These are phyloP conservation scores for Aspergillus quadricinctus DNA, from an alignment of 2,329 filamentous ascomycete species.

Conservation along the genomic window DNA sequence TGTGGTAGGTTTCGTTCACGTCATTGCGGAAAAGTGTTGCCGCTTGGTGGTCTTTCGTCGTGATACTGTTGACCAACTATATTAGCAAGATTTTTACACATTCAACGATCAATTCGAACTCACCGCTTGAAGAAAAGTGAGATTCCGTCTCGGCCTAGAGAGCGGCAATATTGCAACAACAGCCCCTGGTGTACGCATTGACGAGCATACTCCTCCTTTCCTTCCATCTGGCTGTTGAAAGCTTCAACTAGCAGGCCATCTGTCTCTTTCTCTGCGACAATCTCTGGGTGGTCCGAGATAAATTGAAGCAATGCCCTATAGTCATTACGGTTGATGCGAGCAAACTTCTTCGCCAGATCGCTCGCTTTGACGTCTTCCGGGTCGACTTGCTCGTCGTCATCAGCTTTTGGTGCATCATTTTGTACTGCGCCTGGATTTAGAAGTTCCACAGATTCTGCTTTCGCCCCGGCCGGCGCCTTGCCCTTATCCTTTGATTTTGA, in stretches of 20 bases:
- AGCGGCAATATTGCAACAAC: constrained; percentile 89
- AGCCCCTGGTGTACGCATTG: constrained; percentile 92
- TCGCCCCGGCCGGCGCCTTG: constrained; percentile 40
- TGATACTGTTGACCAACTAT: constrained; percentile 53
- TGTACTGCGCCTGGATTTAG: constrained; percentile 60
- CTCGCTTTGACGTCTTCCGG: constrained; percentile 74
- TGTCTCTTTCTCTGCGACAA: constrained; percentile 79
- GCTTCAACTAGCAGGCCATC: constrained; percentile 88
- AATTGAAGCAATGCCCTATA: constrained; percentile 71
- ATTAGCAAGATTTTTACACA: constrained; percentile 5
- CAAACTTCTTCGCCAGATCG: constrained; percentile 73
- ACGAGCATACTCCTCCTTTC: constrained; percentile 68
- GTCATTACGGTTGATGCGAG: constrained; percentile 69
- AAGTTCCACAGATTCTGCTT: constrained; percentile 57
- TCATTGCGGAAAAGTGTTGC: constrained; percentile 89
- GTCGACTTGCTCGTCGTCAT: constrained; percentile 51
- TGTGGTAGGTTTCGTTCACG: constrained; percentile 79
- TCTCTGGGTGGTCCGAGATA: constrained; percentile 70
- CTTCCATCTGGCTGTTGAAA: constrained; percentile 79
- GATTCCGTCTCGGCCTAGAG: constrained; percentile 82
- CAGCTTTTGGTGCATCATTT: constrained; percentile 49
- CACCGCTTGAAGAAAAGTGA: constrained; percentile 88
- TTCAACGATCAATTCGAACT: constrained; percentile 8
- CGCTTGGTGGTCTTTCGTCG: constrained; percentile 82
- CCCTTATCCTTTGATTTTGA: constrained; percentile 54